Base-by-base conservation (phyloP, 1,284 basidiomycete species). In the Tylopilus sp. region DNA sequence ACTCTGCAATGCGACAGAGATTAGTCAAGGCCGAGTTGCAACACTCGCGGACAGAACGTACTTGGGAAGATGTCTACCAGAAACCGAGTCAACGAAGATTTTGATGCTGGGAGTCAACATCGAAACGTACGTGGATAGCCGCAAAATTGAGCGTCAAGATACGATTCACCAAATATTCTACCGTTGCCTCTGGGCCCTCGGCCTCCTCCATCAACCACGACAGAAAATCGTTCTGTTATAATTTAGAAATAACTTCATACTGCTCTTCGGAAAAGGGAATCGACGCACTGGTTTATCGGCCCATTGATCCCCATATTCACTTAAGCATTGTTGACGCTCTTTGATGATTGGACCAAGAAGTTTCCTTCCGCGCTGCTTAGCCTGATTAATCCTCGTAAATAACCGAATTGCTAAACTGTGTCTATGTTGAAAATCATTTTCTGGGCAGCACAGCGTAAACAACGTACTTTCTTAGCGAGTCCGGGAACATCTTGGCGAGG, bases 131-230 rank as follows among this genome's bases (percentile, higher is more conserved):
- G 32, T 85, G 81, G n/a, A 84, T 76, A 5, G 82, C 75, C 1
- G 77, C 78, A 57, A 86, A 82, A 61, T 81, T 83, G 52, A 82
- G 39, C 2, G 66, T 18, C 13, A 84, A 68, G 8, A 85, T 49
- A 19, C 78, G 75, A 8, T 69, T 66, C 2, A 79, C 77, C 24
- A 86, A 64, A 18, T 72, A 72, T 36, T 72, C 65, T 0, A 77
- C 62, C 0, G 73, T 53, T 10, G 68, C 75, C 56, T 83, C 77
- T 13, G 76, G 70, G 8, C 74, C 78, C 12, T 76, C 70, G 2
- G 80, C 76, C 6, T 70, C 75, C 22, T 86, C 81, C 64, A 86
- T 77, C 26, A 86, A 61, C 84, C 84, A 86, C 53, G 76, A 78
- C 16, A 88, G 67, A 49, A 82, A 62, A 64, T 84, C 82, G 61